Evolutionary conservation across 805 yeast genomes (phyloP).

Genomic region (Limtongia smithiae): DNA sequence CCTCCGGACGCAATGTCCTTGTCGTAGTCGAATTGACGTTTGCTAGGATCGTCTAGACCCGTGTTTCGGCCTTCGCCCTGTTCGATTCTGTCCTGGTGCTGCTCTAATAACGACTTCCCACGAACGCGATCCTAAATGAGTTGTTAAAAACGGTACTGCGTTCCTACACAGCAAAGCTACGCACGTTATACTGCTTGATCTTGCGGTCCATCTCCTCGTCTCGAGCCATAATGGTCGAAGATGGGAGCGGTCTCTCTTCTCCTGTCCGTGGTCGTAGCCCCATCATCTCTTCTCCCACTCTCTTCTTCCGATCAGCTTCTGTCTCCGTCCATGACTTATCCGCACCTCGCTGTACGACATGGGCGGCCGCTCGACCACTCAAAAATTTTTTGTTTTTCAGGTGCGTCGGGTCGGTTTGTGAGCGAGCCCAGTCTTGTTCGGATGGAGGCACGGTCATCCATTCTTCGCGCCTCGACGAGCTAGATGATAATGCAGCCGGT

Average conservation of each 20-base stretch:
- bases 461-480: slow-evolving; percentile 27
- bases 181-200: slow-evolving; percentile 21
- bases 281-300: slow-evolving; percentile 31
- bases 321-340: slow-evolving; percentile 28
- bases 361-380: slow-evolving; percentile 14
- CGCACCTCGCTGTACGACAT: slow-evolving; percentile 3
- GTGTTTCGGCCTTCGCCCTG: slow-evolving; percentile 5
- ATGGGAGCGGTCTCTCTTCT: slow-evolving; percentile 1
- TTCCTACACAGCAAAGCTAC: no score
- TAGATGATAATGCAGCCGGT: not conserved
- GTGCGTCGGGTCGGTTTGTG: slow-evolving; percentile 27
- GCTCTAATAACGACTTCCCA: slow-evolving; percentile 27
- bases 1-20: slow-evolving; percentile 28
- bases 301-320: slow-evolving; percentile 26
- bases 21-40: slow-evolving; percentile 28
- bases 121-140: slow-evolving; percentile 24
- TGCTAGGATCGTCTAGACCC: slow-evolving; percentile 23
- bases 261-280: slow-evolving; percentile 19
- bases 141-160: no score
- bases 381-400: slow-evolving; percentile 22
- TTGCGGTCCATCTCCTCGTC: slow-evolving; percentile 21
- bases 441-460: slow-evolving; percentile 32
- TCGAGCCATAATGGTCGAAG: no score
- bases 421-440: slow-evolving; percentile 25
- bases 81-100: slow-evolving; percentile 14